Evolutionary conservation across 2,329 filamentous ascomycete species (phyloP).

Genomic region (Colletotrichum falcatum): DNA sequence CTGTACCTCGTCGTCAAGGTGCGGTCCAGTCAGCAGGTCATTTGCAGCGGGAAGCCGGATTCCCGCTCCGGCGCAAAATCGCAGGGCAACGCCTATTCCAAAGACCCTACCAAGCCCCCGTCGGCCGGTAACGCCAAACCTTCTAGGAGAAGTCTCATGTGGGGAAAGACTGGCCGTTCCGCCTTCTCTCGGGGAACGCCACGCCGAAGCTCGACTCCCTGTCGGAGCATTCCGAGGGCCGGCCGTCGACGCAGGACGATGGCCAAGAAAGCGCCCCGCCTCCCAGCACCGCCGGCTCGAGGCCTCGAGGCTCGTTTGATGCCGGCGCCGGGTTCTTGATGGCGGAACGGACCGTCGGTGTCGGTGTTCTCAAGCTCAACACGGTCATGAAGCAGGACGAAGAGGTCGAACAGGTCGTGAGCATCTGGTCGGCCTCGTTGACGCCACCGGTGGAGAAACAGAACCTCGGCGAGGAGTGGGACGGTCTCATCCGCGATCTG

Average conservation of each 20-base stretch:
- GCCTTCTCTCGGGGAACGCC: slow-evolving; percentile 65
- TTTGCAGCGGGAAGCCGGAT: slow-evolving; percentile 56
- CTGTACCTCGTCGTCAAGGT: slow-evolving; percentile 89
- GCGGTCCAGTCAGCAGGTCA: slow-evolving; percentile 68
- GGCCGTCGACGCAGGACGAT: slow-evolving; percentile 54
- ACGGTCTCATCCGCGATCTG: slow-evolving; percentile 79
- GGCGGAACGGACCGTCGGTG: slow-evolving; percentile 77
- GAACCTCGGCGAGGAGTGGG: slow-evolving; percentile 74
- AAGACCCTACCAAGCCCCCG: slow-evolving; percentile 56
- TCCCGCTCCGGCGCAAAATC: slow-evolving; percentile 64
- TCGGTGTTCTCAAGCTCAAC: slow-evolving; percentile 83
- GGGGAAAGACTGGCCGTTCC: slow-evolving; percentile 66
- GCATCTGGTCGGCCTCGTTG: slow-evolving; percentile 77
- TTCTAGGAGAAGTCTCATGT: slow-evolving; percentile 70
- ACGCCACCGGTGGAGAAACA: slow-evolving; percentile 67
- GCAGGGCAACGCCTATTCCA: slow-evolving; percentile 52
- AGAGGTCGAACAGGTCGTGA: slow-evolving; percentile 80
- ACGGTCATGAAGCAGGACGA: slow-evolving; percentile 77
- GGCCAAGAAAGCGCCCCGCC: slow-evolving; percentile 58
- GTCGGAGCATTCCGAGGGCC: slow-evolving; percentile 56
- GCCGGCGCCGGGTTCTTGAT: slow-evolving; percentile 54
- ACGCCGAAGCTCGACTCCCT: slow-evolving; percentile 66
- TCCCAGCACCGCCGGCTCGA: slow-evolving; percentile 69
- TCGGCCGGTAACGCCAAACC: slow-evolving; percentile 59
- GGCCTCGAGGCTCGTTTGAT: slow-evolving; percentile 48